phyloP scores from a whole-genome alignment of 345 rosid genomes.

The Cardamine chenopodiifolia region DNA sequence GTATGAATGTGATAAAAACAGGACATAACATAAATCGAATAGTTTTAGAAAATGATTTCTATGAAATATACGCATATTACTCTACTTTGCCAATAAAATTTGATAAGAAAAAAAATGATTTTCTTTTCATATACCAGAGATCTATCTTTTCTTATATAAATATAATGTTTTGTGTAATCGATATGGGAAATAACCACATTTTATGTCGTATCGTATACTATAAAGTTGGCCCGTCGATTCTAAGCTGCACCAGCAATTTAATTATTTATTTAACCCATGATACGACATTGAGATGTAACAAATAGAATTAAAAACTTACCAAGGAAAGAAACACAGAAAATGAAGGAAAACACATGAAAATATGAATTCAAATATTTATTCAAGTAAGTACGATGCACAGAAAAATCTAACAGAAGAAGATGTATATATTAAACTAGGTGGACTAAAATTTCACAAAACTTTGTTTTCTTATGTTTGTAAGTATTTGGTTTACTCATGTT shows the following conservation, averaged over 20 bases:
- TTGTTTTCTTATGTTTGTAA: conserved; percentile 34
- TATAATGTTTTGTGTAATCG: neutral
- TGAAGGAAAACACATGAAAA: neutral
- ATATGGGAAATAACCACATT: neutral
- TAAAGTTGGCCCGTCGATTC: conserved; percentile 19
- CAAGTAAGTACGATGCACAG: neutral
- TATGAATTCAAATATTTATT: neutral
- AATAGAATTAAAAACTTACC: neutral
- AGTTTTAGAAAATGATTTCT: neutral
- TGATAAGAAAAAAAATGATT: neutral
- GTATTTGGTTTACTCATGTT: conserved; percentile 11
- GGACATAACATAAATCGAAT: neutral
- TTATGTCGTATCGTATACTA: neutral
- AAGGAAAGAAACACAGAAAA: neutral
- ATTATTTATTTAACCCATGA: neutral
- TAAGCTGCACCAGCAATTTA: conserved; percentile 14
- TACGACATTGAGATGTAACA: conserved; percentile 7
- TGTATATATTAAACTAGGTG: conserved; percentile 8
- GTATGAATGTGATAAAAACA: neutral
- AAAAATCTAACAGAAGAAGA: neutral
- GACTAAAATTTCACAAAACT: conserved; percentile 11
- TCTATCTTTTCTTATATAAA: neutral
- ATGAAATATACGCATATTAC: neutral
- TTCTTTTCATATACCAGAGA: neutral
- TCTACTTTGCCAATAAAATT: neutral